Conservation (phyloP, 345 rosid species). For the Boechera stricta region DNA sequence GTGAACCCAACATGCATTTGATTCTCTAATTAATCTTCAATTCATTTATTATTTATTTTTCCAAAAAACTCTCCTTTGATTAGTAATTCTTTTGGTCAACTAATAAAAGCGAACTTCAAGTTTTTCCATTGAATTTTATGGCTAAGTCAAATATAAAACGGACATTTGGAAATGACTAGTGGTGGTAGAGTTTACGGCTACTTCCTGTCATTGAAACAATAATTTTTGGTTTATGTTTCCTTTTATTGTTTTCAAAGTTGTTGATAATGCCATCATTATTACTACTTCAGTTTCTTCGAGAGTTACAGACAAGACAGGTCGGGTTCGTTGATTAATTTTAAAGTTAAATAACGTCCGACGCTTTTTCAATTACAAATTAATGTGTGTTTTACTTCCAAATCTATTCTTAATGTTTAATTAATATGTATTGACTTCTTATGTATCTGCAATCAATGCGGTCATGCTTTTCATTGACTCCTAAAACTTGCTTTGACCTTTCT, state of each 20-base stretch:
- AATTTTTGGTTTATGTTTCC: neutral
- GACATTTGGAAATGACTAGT: conserved; percentile 17
- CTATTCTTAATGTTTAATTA: conserved; percentile 1
- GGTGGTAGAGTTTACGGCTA: conserved; percentile 35
- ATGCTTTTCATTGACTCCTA: conserved; percentile 25
- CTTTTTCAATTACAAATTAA: conserved; percentile 33
- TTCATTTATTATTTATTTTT: conserved; percentile 25
- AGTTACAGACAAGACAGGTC: conserved; percentile 45
- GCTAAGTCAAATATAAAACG: conserved; percentile 31
- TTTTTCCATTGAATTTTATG: neutral
- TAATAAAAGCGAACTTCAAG: conserved; percentile 20
- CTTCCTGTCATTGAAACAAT: conserved; percentile 22
- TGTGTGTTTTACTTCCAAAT: conserved; percentile 34
- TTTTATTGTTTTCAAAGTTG: conserved; percentile 23
- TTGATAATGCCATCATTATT: conserved; percentile 41
- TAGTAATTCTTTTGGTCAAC: conserved; percentile 30
- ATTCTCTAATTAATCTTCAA: conserved; percentile 18
- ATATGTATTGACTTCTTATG: conserved; percentile 11
- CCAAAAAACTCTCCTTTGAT: conserved; percentile 25
- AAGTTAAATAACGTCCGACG: conserved; percentile 28
- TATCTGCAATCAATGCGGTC: conserved; percentile 22
- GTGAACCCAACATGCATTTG: conserved; percentile 36
- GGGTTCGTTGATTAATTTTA: conserved; percentile 25
- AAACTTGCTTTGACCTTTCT: conserved; percentile 25
- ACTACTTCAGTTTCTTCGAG: conserved; percentile 38